phyloP scores from a whole-genome alignment of 371 early-diverging fungal species.

The Mucor piriformis region DNA sequence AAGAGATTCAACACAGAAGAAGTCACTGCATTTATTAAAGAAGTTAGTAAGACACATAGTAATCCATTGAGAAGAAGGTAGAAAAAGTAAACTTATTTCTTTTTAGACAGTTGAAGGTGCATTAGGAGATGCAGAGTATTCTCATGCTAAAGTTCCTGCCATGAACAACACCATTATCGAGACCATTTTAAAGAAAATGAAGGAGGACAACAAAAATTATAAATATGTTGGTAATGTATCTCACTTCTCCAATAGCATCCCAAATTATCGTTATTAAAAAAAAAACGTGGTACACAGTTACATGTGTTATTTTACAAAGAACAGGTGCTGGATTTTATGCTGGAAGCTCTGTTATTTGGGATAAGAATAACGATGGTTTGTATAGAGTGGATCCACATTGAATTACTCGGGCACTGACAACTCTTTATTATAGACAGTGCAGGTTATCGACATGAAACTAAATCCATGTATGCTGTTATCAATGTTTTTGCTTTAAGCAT shows the following conservation, averaged over 20 bases:
- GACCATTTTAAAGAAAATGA: slow-evolving; percentile 62
- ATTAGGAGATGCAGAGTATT: slow-evolving; percentile 66
- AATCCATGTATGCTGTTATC: slow-evolving; percentile 66
- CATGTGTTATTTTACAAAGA: slow-evolving; percentile 77
- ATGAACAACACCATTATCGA: slow-evolving; percentile 76
- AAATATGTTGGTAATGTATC: slow-evolving; percentile 70
- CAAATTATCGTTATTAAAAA: no score
- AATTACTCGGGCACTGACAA: no score
- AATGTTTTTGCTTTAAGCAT: slow-evolving; percentile 61
- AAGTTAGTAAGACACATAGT: slow-evolving; percentile 22
- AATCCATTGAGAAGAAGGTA: not conserved
- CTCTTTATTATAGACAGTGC: slow-evolving; percentile 49
- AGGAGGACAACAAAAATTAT: slow-evolving; percentile 66
- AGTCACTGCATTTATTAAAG: slow-evolving; percentile 32
- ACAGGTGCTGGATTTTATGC: slow-evolving; percentile 79
- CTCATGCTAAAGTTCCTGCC: slow-evolving; percentile 67
- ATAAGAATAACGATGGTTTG: slow-evolving; percentile 66
- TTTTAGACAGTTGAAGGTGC: slow-evolving; percentile 62
- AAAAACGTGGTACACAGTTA: slow-evolving; percentile 38
- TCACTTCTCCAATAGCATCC: not conserved
- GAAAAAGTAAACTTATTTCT: not conserved
- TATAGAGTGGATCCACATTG: no score
- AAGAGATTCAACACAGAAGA: slow-evolving; percentile 32
- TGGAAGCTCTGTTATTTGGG: slow-evolving; percentile 78
- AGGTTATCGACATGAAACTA: slow-evolving; percentile 68